Base-by-base conservation (phyloP, 2,329 filamentous ascomycete species). In the Amylocarpus encephaloides region DNA sequence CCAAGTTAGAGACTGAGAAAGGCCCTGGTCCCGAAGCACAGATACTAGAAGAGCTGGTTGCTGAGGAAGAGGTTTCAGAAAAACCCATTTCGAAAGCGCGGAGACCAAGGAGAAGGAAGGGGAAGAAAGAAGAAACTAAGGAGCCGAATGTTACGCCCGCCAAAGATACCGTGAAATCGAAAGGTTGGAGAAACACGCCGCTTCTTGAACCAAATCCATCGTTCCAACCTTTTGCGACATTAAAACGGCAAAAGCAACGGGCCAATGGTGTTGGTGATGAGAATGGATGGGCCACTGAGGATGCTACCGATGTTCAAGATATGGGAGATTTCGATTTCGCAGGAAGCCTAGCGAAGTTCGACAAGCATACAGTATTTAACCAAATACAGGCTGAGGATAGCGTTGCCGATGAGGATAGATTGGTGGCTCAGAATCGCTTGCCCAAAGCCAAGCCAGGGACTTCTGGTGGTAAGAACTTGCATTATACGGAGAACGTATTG, bases 291-390 rank as follows among this genome's bases (percentile, higher is more conserved):
- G 90, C 88, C 3, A 96, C 92, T 0, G 93, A 96, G 65, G 92
- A 97, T 63, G 91, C 92, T 18, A 96, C 89, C 0, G 93, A 97
- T 65, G 88, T 93, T 18, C 88, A 92, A 69, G 92, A 94, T 65
- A 80, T 93, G 74, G 88, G 87, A 10, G 93, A 97, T 54, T 97
- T 97, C 61, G 92, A 97, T 67, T 97, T 97, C 62, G 84, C 88
- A 61, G 83, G 82, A 48, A 90, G 90, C 58, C 75, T 97, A 30
- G 91, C 88, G 42, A 95, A 95, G 64, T 97, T 97, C 62, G 91
- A 97, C 72, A 97, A 97, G 71, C 82, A 85, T 49, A 84, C 83
- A 1, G 82, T 97, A 7, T 98, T 98, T 65, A 86, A 92, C 58
- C 85, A 96, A 68, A 93, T 97, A 68, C 79, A 88, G 52, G 88